Percentiles rank a stretch among this genome's conserved stretches.
phyloP scores from a whole-genome alignment of 1,284 basidiomycete genomes.

The Dichomitus squalens region DNA sequence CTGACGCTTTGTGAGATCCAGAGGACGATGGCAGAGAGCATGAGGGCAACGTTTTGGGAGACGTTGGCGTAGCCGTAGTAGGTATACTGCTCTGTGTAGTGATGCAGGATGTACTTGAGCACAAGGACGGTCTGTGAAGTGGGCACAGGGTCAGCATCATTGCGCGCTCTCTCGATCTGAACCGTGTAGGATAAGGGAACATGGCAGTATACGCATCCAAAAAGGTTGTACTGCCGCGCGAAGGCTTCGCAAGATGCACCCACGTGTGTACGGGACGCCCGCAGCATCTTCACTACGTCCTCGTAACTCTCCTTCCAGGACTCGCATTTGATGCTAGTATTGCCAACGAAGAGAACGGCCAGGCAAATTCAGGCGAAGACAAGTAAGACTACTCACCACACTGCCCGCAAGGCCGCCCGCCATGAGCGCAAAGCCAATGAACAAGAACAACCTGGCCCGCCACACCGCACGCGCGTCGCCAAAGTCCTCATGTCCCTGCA shows the following conservation, averaged over 20 bases:
- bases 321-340: background rate
- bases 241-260: background rate
- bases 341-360: background rate
- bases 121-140: constrained; percentile 78
- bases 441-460: constrained; percentile 77
- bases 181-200: too few relatives aligned
- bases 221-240: background rate
- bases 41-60: constrained; percentile 87
- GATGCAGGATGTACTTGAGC: constrained; percentile 87
- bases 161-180: background rate
- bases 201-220: too few relatives aligned
- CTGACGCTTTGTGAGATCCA: constrained; percentile 86
- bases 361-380: background rate
- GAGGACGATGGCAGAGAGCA: constrained; percentile 86
- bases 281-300: background rate
- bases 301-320: too few relatives aligned
- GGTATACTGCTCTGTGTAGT: constrained; percentile 75
- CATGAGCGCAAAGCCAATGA: constrained; percentile 93
- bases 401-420: constrained; percentile 74
- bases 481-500: constrained; percentile 81
- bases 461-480: constrained; percentile 69
- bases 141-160: background rate
- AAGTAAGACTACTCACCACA: constrained; percentile 11
- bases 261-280: background rate
- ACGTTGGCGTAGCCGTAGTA: constrained; percentile 97